Conservation (phyloP, 2,329 filamentous ascomycete genomes). For the Monosporascus sp. region DNA sequence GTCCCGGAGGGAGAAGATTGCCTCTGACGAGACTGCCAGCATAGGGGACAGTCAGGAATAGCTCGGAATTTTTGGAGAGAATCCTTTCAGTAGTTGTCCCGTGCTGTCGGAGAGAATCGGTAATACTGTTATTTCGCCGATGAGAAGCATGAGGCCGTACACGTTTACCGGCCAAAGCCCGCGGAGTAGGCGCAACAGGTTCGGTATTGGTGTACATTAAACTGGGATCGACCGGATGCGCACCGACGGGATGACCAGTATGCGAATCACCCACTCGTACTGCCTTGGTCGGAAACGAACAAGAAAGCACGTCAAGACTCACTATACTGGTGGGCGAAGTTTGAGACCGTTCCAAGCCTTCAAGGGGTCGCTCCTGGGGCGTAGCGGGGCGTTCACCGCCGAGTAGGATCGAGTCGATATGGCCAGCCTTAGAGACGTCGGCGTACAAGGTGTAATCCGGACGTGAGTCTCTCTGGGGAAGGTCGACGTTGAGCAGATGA, state of each 20-base stretch:
- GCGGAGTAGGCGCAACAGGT: conserved; percentile 54
- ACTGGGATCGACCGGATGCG: conserved; percentile 52
- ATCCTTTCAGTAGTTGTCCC: conserved; percentile 42
- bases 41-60: conserved; percentile 60
- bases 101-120: conserved; percentile 74
- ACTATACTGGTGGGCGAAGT: conserved; percentile 52
- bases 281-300: conserved; percentile 55
- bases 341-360: conserved; percentile 29
- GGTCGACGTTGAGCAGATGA: conserved; percentile 37
- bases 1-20: conserved; percentile 74
- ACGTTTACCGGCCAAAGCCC: conserved; percentile 53
- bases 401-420: conserved; percentile 42
- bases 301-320: conserved; percentile 58
- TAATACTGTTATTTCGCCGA: conserved; percentile 82
- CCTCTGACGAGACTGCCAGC: conserved; percentile 84
- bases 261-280: conserved; percentile 35
- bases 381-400: conserved; percentile 40
- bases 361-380: conserved; percentile 32
- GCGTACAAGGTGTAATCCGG: conserved; percentile 37
- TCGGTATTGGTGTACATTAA: conserved; percentile 41
- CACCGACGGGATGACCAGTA: conserved; percentile 39
- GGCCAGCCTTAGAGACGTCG: conserved; percentile 41
- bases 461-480: conserved; percentile 19
- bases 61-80: conserved; percentile 49
- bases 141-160: conserved; percentile 57